Conservation (phyloP, 2,329 filamentous ascomycete species). For the Cladorrhinum sp. region DNA sequence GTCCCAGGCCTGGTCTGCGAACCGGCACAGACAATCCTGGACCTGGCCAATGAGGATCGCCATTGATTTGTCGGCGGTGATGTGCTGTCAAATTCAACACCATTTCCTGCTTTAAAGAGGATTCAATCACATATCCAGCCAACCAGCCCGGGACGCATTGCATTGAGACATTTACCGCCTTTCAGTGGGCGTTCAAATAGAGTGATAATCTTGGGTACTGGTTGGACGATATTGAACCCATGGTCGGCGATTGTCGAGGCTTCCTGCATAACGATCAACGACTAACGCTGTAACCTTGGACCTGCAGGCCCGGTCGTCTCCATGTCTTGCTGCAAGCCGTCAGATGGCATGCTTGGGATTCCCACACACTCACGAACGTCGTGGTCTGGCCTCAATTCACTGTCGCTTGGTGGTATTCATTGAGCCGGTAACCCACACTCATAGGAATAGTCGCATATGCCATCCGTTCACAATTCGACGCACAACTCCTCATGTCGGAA, state of each 20-base stretch:
- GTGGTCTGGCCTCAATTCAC: background rate
- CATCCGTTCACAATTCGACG: background rate
- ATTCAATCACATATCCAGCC: conserved; percentile 10
- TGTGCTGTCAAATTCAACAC: conserved; percentile 18
- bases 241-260: conserved; percentile 9
- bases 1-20: conserved; percentile 13
- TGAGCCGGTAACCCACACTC: background rate
- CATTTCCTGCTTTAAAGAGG: conserved; percentile 9
- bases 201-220: background rate
- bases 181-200: background rate
- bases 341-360: conserved; percentile 1
- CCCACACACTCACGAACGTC: background rate
- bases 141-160: conserved; percentile 23
- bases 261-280: conserved; percentile 15
- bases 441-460: background rate
- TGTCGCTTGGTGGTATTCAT: background rate
- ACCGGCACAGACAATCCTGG: conserved; percentile 19
- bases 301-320: conserved; percentile 14
- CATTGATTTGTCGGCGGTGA: conserved; percentile 19
- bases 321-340: conserved; percentile 11
- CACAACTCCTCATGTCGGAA: too few species aligned
- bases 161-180: conserved; percentile 16
- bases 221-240: conserved; percentile 6
- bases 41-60: background rate
- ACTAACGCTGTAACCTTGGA: conserved; percentile 12